Conservation (phyloP, 305 asterid genomes). For the Solanum hybrid region DNA sequence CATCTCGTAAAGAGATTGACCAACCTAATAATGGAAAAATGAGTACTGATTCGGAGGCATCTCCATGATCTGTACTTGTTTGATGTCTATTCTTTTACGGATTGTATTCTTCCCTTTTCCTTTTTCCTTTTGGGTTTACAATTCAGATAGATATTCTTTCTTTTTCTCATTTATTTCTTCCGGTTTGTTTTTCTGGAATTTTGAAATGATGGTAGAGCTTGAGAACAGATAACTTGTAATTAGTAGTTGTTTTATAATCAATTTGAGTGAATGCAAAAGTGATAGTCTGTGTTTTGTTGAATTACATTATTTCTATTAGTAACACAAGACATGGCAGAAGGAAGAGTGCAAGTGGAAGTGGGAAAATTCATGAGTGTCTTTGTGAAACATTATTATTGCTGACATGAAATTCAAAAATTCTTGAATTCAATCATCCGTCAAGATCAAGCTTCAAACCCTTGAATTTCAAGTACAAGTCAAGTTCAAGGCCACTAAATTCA, state of each 20-base stretch:
- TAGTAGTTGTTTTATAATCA: not conserved
- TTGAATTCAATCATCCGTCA: too few relatives aligned
- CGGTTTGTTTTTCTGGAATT: not conserved
- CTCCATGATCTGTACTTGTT: conserved; percentile 9
- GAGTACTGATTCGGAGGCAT: conserved; percentile 27
- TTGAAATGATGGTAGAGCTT: not conserved
- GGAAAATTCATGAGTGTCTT: not conserved
- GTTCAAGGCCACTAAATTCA: too few relatives aligned
- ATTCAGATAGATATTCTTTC: not conserved
- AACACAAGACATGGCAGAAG: not conserved
- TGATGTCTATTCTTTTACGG: not conserved
- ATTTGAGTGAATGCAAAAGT: not conserved
- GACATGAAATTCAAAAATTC: conserved; percentile 1
- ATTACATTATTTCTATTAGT: not conserved
- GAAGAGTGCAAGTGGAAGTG: not conserved
- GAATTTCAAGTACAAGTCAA: too few relatives aligned
- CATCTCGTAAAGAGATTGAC: conserved; percentile 80
- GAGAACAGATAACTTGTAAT: not conserved
- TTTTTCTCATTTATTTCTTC: not conserved
- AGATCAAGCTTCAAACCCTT: too few relatives aligned
- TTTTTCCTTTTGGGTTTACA: not conserved
- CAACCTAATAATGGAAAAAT: conserved; percentile 36
- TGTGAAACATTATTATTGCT: not conserved
- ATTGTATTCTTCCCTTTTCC: not conserved
- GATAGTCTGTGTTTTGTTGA: not conserved